Conservation (phyloP, 2,329 filamentous ascomycete species). For the Fusarium albidum region DNA sequence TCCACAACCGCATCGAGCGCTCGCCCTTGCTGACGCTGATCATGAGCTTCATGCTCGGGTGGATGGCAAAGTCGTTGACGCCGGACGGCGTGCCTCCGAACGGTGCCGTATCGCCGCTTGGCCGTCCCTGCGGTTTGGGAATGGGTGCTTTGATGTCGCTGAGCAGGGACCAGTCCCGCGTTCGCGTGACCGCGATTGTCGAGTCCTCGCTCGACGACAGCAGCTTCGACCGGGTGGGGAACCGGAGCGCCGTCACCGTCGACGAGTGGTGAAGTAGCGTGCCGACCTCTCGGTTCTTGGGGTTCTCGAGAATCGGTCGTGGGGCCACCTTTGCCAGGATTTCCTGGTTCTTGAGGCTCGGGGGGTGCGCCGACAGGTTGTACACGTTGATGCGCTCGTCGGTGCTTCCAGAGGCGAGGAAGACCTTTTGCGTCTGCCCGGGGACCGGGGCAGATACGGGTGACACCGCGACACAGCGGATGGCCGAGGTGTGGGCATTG, state of each 20-base stretch:
- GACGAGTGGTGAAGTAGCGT: conserved; percentile 86
- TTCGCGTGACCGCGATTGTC: conserved; percentile 85
- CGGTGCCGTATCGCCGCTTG: conserved; percentile 88
- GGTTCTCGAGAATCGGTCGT: conserved; percentile 82
- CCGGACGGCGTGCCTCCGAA: conserved; percentile 84
- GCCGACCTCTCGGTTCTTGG: conserved; percentile 87
- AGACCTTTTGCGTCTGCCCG: conserved; percentile 79
- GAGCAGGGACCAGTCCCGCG: conserved; percentile 87
- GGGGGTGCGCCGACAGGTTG: conserved; percentile 78
- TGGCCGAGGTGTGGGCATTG: conserved; percentile 88
- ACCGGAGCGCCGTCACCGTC: conserved; percentile 79
- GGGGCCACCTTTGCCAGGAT: conserved; percentile 73
- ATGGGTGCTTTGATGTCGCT: conserved; percentile 89
- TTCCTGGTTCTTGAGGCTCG: conserved; percentile 62
- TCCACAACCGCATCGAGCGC: conserved; percentile 93
- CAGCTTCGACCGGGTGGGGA: conserved; percentile 87
- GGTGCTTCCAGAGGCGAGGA: conserved; percentile 89
- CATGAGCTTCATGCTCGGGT: conserved; percentile 97
- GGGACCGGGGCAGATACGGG: conserved; percentile 70
- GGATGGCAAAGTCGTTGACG: conserved; percentile 93
- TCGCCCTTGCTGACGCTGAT: conserved; percentile 91
- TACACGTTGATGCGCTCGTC: conserved; percentile 97
- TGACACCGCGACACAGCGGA: conserved; percentile 88
- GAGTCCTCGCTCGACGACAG: conserved; percentile 91
- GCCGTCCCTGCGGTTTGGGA: conserved; percentile 80